Evolutionary conservation across 2,329 filamentous ascomycete genomes (phyloP), one percentile per base, ranked within the genome.

Genomic region (Curvularia sp.): DNA sequence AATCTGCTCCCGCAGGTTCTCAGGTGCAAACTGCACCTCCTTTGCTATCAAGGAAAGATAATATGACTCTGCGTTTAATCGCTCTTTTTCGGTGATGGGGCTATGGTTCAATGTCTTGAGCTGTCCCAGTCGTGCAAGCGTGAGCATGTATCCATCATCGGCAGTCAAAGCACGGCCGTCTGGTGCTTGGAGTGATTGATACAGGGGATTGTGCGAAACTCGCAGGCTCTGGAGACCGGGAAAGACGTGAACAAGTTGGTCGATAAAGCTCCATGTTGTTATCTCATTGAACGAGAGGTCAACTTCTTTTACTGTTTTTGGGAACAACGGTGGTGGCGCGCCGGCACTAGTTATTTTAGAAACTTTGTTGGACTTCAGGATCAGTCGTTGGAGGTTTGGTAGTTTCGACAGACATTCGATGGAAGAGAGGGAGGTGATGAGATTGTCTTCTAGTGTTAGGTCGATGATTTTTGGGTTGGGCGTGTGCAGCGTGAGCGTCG

Each of bases 91-190:
- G 0, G 87, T 88, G 66, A 98, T 88, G 1, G 75, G 77, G 59
- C 77, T 88, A 74, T 91, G 92, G 73, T 95, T 95, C 28, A 97
- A 83, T 0, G 81, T 82, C 52, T 83, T 84, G 9, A 98, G 83
- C 1, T 80, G 79, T 1, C 85, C 83, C 1, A 97, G 81, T 2
- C 93, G 90, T 27, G 89, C 91, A 25, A 96, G 81, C 0, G 91
- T 92, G 47, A 97, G 84, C 91, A 97, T 96, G 79, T 93, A 94
- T 1, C 91, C 89, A 70, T 96, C 91, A 53, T 96, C 92, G 0
- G 89, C 83, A 5, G 83, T 84, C 25, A 83, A 68, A 25, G 67
- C 52, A 50, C 73, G 79, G 53, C 73, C 77, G 38, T 79, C 78
- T 60, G 81, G 48, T 41, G 78, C 68, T 51, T 68, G 65, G n/a